Evolutionary conservation across 2,329 filamentous ascomycete species (phyloP), one percentile per base, ranked within the genome.

Genomic region (Diaporthe batatas): DNA sequence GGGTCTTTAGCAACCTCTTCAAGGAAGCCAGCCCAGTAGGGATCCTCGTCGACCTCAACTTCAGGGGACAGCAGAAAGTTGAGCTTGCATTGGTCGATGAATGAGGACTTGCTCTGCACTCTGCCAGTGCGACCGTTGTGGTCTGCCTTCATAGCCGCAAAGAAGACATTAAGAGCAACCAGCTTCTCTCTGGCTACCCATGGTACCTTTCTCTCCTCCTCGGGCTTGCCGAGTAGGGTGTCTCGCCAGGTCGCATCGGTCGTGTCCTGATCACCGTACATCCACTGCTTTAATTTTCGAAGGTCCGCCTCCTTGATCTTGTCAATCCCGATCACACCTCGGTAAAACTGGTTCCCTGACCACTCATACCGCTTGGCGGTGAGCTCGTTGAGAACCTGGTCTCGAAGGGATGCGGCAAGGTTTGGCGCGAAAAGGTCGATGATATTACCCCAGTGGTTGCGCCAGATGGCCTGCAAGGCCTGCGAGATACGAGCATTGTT

Each of bases 1-100:
- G 32, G 64, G n/a, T 68, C 64, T 5, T 77, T 75, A 16, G 74
- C 62, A 25, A 73, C 51, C 8, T 73, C 75, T 6, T 75, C 75
- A 18, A 70, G 68, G 11, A 68, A 57, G 2, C 65, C 51, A 3
- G 12, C 36, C 65, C 65, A 68, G 12, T 53, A 68, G 1, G 16
- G 10, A 39, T 44, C 18, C 6, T 34, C 8, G 5, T 16, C 14
- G n/a, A 32, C 64, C 6, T 39, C 25, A 0, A 55, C 47, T 42
- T 39, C 49, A 34, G 54, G 3, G 16, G 49, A 42, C 8, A 68
- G 23, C 10, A 68, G n/a, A n/a, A 29, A 53, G n/a, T 49, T 29
- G 12, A 68, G 49, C 34, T 44, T 55, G 36, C 49, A 54, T 6
- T 32, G 3, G 2, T 23, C 23, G 11, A 67, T 21, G 1, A 47